These are phyloP conservation scores for Rhizophagus clarus DNA, from an alignment of 192 early-diverging fungal species.

Conservation along the genomic window DNA sequence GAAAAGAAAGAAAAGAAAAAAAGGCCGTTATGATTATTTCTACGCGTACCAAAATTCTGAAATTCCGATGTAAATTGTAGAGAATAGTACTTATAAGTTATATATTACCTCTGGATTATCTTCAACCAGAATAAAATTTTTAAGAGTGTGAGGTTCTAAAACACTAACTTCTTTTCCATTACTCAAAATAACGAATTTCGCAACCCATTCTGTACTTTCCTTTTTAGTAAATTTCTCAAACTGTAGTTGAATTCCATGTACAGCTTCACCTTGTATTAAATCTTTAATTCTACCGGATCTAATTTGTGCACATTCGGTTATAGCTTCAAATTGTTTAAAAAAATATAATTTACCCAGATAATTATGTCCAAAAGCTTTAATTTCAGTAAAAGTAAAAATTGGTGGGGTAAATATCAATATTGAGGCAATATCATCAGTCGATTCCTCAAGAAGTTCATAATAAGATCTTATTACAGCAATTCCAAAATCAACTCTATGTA, in stretches of 20 bases:
- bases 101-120: slow-evolving; percentile 30
- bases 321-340: slow-evolving; percentile 37
- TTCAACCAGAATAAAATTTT: slow-evolving; percentile 36
- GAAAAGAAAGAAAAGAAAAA: too few species aligned
- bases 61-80: not conserved
- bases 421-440: not conserved
- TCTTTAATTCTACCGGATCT: slow-evolving; percentile 22
- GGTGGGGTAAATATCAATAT: slow-evolving; percentile 32
- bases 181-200: not conserved
- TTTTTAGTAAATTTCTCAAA: slow-evolving; percentile 24
- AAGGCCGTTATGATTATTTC: too few species aligned
- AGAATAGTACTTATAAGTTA: not conserved
- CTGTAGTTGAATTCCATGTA: slow-evolving; percentile 14
- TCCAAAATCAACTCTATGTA: not conserved
- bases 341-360: slow-evolving; percentile 36
- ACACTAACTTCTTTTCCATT: slow-evolving; percentile 1
- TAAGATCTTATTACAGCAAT: slow-evolving; percentile 7
- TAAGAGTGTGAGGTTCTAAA: slow-evolving; percentile 14
- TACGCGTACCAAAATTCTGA: not conserved
- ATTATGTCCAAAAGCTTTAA: slow-evolving; percentile 9
- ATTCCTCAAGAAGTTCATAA: not conserved
- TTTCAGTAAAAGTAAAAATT: slow-evolving; percentile 14
- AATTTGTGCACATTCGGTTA: slow-evolving; percentile 21
- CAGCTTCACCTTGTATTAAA: slow-evolving; percentile 10
- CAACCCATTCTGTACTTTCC: slow-evolving; percentile 7